Base-by-base conservation (phyloP, 2,329 filamentous ascomycete genomes). In the Proliferodiscus dingleyae region DNA sequence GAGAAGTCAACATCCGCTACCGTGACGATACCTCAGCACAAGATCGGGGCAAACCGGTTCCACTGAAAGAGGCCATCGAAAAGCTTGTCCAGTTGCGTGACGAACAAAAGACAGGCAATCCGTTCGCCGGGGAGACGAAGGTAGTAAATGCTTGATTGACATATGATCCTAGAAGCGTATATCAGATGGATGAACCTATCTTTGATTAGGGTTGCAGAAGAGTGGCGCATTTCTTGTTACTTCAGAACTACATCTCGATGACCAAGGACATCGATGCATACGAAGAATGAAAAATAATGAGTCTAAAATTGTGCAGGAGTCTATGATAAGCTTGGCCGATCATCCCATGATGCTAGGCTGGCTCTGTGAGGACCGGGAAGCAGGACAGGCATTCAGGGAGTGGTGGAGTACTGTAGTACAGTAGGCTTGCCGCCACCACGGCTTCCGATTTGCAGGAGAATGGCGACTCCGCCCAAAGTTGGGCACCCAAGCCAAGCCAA, bases 1-100 rank as follows among this genome's bases (percentile, higher is more conserved):
- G 76, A 56, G 73, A 78, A 51, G 74, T 83, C 61, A 82, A 81
- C 62, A 76, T 83, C 48, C 75, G 80, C 46, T 80, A 81, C 68
- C 72, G 79, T 55, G 79, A 82, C 57, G 78, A 83, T 64, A 77
- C 77, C 40, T 74, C 72, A 44, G 78, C 74, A 43, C 79, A 83
- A 65, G 73, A 73, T 58, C 74, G 78, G 61, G 78, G 78, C 54
- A 78, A 79, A 61, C 72, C 80, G 36, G 67, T 82, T 39, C 67
- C 73, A 16, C 64, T 83, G 41, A 66, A 77, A 33, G 74, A 79
- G 58, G 79, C 77, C 5, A 65, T 81, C 36, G 68, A 75, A 55
- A 78, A 79, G 63, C 68, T 81, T 49, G 56, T 68, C 41, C 68
- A 70, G 59, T 68, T 81, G 46, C 71, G 75, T 58, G 66, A 68